Evolutionary conservation across 2,329 filamentous ascomycete species (phyloP).

Genomic region (Diaporthe destruens): DNA sequence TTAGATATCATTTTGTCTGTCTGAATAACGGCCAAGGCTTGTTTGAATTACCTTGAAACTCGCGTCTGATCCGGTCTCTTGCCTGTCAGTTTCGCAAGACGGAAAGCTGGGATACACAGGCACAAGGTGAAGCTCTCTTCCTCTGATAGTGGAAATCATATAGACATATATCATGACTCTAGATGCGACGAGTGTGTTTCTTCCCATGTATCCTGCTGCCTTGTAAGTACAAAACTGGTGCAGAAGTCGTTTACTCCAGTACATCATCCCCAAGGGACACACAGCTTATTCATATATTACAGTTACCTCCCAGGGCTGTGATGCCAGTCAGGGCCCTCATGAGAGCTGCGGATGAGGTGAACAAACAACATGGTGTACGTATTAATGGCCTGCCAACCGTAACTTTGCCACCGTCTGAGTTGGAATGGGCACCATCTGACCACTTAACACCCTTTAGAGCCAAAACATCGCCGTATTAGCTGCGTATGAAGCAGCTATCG

Average conservation of each 20-base stretch:
- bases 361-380: constrained; percentile 35
- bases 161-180: neutral
- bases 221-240: constrained; percentile 7
- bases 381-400: neutral
- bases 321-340: constrained; percentile 32
- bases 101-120: constrained; percentile 29
- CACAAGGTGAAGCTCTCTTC: constrained; percentile 12
- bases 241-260: neutral
- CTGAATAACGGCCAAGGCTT: too few species aligned
- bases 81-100: constrained; percentile 11
- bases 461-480: constrained; percentile 30
- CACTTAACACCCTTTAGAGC: neutral
- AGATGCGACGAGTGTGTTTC: constrained; percentile 33
- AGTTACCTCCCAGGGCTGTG: constrained; percentile 35
- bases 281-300: neutral
- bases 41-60: too few species aligned
- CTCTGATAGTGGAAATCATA: neutral
- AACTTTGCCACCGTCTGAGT: neutral
- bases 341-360: constrained; percentile 31
- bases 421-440: neutral
- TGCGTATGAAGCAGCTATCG: constrained; percentile 37
- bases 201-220: constrained; percentile 33
- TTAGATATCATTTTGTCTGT: neutral
- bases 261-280: neutral
- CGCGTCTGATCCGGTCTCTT: neutral